Percentiles rank a stretch among this genome's conserved stretches.
Conservation (phyloP, 2,329 filamentous ascomycete genomes). For the Blastomyces silverae region DNA sequence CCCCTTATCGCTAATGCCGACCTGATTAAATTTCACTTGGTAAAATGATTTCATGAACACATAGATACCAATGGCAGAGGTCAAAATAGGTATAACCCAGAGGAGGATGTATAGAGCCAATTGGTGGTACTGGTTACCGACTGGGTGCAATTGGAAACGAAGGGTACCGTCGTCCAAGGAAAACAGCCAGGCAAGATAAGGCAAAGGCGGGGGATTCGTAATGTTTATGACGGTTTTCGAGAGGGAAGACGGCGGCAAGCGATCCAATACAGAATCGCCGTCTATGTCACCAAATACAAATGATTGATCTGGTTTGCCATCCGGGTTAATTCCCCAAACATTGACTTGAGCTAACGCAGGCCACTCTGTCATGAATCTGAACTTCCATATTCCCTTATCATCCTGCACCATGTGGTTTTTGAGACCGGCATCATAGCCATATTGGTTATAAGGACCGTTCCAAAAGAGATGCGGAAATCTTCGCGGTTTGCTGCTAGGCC, state of each 20-base stretch:
- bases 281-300: conserved; percentile 57
- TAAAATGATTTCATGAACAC: conserved; percentile 57
- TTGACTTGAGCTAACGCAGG: conserved; percentile 57
- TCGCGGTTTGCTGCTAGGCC: conserved; percentile 38
- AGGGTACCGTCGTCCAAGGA: conserved; percentile 50
- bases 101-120: conserved; percentile 51
- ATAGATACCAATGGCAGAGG: conserved; percentile 47
- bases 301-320: conserved; percentile 55
- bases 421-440: conserved; percentile 57
- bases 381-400: conserved; percentile 48
- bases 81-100: conserved; percentile 47
- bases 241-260: conserved; percentile 54
- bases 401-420: conserved; percentile 48
- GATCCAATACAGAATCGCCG: conserved; percentile 54
- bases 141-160: conserved; percentile 48
- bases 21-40: conserved; percentile 56
- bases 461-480: conserved; percentile 58
- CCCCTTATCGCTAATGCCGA: conserved; percentile 49
- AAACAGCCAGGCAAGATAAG: conserved; percentile 52
- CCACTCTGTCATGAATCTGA: conserved; percentile 58
- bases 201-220: conserved; percentile 48
- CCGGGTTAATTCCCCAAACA: conserved; percentile 59
- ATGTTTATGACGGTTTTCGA: conserved; percentile 54
- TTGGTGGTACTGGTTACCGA: conserved; percentile 50
- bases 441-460: conserved; percentile 58